Base-by-base conservation (phyloP, 495 filamentous ascomycete species). In the Aspergillus olivimuriae region DNA sequence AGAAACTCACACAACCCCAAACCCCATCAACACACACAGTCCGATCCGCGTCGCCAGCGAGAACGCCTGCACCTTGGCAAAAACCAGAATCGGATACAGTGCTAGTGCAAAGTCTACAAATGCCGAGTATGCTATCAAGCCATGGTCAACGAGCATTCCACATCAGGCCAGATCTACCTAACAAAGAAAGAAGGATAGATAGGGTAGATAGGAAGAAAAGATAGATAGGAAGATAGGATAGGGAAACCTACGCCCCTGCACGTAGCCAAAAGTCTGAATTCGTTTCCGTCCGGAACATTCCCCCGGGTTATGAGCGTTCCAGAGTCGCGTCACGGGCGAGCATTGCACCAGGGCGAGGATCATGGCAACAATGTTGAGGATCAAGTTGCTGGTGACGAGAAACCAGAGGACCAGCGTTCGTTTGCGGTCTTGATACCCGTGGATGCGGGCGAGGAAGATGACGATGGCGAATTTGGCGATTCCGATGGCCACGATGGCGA, bases 181-280 rank as follows among this genome's bases (percentile, higher is more conserved):
- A n/a, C n/a, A n/a, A n/a, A n/a, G n/a, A n/a, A n/a, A n/a, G n/a
- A n/a, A n/a, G n/a, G n/a, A n/a, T n/a, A n/a, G n/a, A n/a, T n/a
- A n/a, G n/a, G n/a, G n/a, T n/a, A n/a, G n/a, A n/a, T n/a, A n/a
- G n/a, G n/a, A n/a, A n/a, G n/a, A n/a, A n/a, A n/a, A n/a, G n/a
- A n/a, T n/a, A n/a, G n/a, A n/a, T n/a, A n/a, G n/a, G n/a, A n/a
- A n/a, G n/a, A n/a, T n/a, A n/a, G n/a, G n/a, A n/a, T n/a, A n/a
- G n/a, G n/a, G n/a, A n/a, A 30, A 47, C 45, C 30, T 41, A 47
- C 45, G 14, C 5, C 45, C 37, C 20, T 47, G 45, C 9, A 41
- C 21, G 34, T 47, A 47, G n/a, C 45, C 45, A 19, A 47, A 47
- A n/a, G 36, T 36, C 17, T 47, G 45, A 14, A 47, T 41, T 6